Conservation (phyloP, 352 stramenopile genomes). For the Phytopythium aichiense region DNA sequence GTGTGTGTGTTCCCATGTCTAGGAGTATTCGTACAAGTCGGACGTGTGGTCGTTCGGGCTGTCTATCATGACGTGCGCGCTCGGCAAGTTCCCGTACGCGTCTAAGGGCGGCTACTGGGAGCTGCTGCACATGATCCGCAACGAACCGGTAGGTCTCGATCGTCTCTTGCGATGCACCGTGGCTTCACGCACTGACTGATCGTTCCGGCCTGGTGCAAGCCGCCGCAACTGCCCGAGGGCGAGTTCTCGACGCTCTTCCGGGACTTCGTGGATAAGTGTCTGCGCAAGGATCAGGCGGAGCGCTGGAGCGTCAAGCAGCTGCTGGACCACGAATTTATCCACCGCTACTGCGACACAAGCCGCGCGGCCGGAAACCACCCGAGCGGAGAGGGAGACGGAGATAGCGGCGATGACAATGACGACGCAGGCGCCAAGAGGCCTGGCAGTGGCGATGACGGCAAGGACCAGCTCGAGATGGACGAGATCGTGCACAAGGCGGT, state of each 20-base stretch:
- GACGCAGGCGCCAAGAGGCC: slow-evolving; percentile 14
- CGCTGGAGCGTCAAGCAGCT: slow-evolving; percentile 80
- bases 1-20: slow-evolving; percentile 9
- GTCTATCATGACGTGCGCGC: slow-evolving; percentile 87
- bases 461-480: slow-evolving; percentile 69
- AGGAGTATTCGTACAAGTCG: slow-evolving; percentile 86
- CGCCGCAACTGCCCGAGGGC: slow-evolving; percentile 53
- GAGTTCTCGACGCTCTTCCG: slow-evolving; percentile 75
- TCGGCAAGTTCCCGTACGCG: slow-evolving; percentile 87
- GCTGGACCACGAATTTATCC: slow-evolving; percentile 65
- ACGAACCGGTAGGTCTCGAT: slow-evolving; percentile 50
- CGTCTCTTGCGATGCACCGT: background rate
- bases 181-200: background rate
- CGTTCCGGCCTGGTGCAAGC: slow-evolving; percentile 23
- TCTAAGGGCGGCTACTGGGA: slow-evolving; percentile 88
- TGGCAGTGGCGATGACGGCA: slow-evolving; percentile 43
- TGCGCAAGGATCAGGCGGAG: slow-evolving; percentile 75
- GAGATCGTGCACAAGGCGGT: slow-evolving; percentile 75
- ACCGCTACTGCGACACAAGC: slow-evolving; percentile 29
- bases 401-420: slow-evolving; percentile 12
- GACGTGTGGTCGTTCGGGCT: slow-evolving; percentile 86
- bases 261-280: slow-evolving; percentile 79
- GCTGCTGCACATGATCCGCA: slow-evolving; percentile 86
- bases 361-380: slow-evolving; percentile 5
- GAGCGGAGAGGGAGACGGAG: slow-evolving; percentile 18